Base-by-base conservation (phyloP, 164 flowering plant genomes). In the Berberis thunbergii region DNA sequence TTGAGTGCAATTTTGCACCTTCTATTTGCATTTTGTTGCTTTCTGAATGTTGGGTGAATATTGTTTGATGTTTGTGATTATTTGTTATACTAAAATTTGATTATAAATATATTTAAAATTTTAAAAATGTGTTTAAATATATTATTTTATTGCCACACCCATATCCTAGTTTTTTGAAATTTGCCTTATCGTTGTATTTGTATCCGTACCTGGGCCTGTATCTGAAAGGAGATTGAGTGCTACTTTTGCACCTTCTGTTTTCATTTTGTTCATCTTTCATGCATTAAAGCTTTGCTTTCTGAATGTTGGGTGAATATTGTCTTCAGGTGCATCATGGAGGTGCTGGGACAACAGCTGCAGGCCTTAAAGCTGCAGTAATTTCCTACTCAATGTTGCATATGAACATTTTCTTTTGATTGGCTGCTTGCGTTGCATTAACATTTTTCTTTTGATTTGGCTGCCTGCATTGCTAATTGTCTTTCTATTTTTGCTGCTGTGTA, bases 301-400 rank as follows among this genome's bases (percentile, higher is more conserved):
- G 49, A 4, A 46, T 4, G 8, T 46, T 46, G 6, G 6, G 49
- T 46, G 49, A 46, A 46, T 52, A 10, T 52, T 52, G 4, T 63
- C 77, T 67, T 69, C 78, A 88, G 97, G 96, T 91, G 62, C 97
- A 91, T 77, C 96, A 91, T 73, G 97, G 97, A n/a, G 97, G 97
- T 74, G 97, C 97, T 60, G 96, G 97, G 63, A 91, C 97, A 73
- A 91, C 97, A 4, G 97, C 97, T 70, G 96, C 97, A 49, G 97
- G 97, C 62, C 92, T 91, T 57, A 87, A 81, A 81, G 96, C 97
- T 74, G 96, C 94, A 69, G 97, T 91, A 86, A 73, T 53, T 54
- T 4, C 56, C 57, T 64, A 1, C 42, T 6, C 8, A 8, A 12
- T 48, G 10, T 53, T 41, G 4, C 4, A 1, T 4, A 56, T 41